Percentiles rank a stretch among this genome's conserved stretches.
phyloP scores from a whole-genome alignment of 208 protist genomes.

The Leishmania aethiopica region DNA sequence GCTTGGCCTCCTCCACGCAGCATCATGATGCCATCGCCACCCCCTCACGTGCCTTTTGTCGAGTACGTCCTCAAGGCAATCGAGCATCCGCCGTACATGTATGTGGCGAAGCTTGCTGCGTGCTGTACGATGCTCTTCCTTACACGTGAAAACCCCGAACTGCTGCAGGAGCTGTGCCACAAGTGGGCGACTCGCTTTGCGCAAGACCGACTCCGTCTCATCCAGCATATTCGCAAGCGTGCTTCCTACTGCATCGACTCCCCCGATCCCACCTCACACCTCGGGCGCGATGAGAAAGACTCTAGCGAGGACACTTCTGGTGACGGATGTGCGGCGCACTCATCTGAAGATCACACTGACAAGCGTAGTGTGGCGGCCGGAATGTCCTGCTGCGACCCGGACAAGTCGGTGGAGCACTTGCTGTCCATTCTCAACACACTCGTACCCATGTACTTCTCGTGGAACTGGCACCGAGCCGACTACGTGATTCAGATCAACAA shows the following conservation, averaged over 20 bases:
- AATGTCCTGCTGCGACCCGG: slow-evolving; percentile 42
- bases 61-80: slow-evolving; percentile 82
- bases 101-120: slow-evolving; percentile 77
- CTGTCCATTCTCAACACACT: slow-evolving; percentile 79
- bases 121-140: slow-evolving; percentile 86
- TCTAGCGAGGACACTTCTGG: slow-evolving; percentile 8
- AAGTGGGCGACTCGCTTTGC: slow-evolving; percentile 83
- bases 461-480: slow-evolving; percentile 84
- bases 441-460: slow-evolving; percentile 87
- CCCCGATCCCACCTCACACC: background rate
- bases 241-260: slow-evolving; percentile 33
- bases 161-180: slow-evolving; percentile 59
- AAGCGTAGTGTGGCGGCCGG: slow-evolving; percentile 10
- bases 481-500: slow-evolving; percentile 89
- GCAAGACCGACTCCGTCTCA: slow-evolving; percentile 54
- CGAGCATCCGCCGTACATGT: slow-evolving; percentile 85
- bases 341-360: background rate
- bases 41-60: slow-evolving; percentile 71
- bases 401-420: slow-evolving; percentile 74
- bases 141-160: slow-evolving; percentile 67
- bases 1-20: background rate
- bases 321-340: background rate
- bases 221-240: slow-evolving; percentile 43
- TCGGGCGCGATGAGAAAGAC: slow-evolving; percentile 5
- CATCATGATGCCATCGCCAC: slow-evolving; percentile 43